A percentile compares a stretch with the other conserved stretches of the same genome.
Evolutionary conservation across 106 monocot genomes (phyloP).

Genomic region (Dioscorea zingiberensis): DNA sequence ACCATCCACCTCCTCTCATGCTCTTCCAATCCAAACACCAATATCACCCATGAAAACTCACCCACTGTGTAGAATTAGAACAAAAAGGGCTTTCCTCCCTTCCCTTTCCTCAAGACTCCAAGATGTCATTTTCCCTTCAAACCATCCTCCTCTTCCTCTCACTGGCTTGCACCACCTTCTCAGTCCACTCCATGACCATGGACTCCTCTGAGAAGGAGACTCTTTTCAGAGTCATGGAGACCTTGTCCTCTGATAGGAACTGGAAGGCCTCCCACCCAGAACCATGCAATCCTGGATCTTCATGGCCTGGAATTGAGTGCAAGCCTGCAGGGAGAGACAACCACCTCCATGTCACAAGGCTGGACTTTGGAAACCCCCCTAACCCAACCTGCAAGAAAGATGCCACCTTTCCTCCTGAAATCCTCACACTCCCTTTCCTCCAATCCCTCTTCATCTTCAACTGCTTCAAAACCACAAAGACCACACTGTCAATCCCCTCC

Average conservation of each 20-base stretch:
- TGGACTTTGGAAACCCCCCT: conserved; percentile 56
- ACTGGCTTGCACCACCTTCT: background rate
- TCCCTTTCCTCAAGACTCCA: background rate
- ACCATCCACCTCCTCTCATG: background rate
- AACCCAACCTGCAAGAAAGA: conserved; percentile 58
- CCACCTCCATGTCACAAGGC: conserved; percentile 63
- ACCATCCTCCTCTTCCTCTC: background rate
- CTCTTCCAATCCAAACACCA: no score
- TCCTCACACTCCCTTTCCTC: conserved; percentile 60
- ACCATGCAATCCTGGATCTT: conserved; percentile 58
- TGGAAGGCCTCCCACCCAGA: conserved; percentile 69
- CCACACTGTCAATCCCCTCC: conserved; percentile 24
- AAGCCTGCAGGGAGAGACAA: conserved; percentile 25
- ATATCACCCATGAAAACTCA: background rate
- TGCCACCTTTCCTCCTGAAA: conserved; percentile 58
- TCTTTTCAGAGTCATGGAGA: conserved; percentile 71
- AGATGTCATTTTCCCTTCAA: background rate
- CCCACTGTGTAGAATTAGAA: background rate
- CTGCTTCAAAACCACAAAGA: conserved; percentile 63
- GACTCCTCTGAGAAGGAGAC: conserved; percentile 50
- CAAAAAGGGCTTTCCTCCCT: background rate
- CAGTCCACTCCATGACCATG: conserved; percentile 17
- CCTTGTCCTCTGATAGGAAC: conserved; percentile 71
- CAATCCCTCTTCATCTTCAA: conserved; percentile 72
- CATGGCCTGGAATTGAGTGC: conserved; percentile 80